Conservation (phyloP, 148 eudicot genomes). For the Nepenthes mirabilis region DNA sequence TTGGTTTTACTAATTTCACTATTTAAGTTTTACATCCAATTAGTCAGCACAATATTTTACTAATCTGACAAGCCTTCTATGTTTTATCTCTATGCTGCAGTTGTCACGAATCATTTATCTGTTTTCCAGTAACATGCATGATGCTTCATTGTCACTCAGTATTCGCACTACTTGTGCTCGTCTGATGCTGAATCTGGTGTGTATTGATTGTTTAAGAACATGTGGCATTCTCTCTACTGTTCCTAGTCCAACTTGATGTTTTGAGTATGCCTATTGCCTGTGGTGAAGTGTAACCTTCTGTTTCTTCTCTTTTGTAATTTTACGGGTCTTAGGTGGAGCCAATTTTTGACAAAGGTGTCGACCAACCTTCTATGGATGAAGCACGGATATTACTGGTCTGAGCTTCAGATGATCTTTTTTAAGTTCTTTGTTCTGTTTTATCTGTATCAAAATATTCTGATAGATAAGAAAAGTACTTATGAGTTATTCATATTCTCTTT, state of each 20-base stretch:
- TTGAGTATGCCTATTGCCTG: background rate
- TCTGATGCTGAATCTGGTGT: conserved; percentile 90
- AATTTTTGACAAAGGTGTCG: conserved; percentile 88
- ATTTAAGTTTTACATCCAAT: background rate
- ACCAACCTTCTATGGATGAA: conserved; percentile 89
- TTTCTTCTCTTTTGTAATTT: background rate
- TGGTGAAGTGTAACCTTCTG: background rate
- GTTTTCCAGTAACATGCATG: conserved; percentile 99
- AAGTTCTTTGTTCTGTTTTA: background rate
- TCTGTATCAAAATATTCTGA: conserved; percentile 1
- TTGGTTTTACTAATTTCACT: background rate
- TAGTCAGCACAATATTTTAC: background rate
- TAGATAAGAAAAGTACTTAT: conserved; percentile 3
- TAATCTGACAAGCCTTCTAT: background rate
- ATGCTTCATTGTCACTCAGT: conserved; percentile 83
- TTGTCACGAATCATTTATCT: conserved; percentile 86
- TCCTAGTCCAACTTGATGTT: background rate
- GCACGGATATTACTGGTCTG: conserved; percentile 76
- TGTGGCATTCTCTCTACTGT: background rate
- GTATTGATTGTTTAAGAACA: conserved; percentile 7
- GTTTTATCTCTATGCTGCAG: conserved; percentile 34
- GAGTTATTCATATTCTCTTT: conserved; percentile 6
- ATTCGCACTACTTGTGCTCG: conserved; percentile 99
- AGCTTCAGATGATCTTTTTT: conserved; percentile 3
- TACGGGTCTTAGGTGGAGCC: conserved; percentile 71